Evolutionary conservation across 139 green algal species (phyloP), one percentile per base, ranked within the genome.

Genomic region (Nannochloris sp.): DNA sequence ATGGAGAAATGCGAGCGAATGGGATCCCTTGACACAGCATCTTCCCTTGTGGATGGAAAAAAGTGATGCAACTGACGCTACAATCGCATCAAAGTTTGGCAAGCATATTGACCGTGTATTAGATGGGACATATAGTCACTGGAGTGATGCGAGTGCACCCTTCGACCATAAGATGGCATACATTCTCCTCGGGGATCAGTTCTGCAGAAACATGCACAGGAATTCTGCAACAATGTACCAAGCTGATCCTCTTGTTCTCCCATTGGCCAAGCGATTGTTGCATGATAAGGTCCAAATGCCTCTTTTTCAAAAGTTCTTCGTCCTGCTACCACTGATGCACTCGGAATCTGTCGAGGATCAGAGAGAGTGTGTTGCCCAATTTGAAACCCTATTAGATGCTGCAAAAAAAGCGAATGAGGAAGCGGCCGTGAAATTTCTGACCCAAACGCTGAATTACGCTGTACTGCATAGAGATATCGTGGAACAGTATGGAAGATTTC

Each of bases 251-350:
- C 15, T 23, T 6, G 60, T 31, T 19, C 24, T 66, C 3, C 34
- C 46, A 0, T 66, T 37, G 60, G 36, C 36, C 2, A 66, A 66
- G n/a, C 16, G 16, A 10, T 10, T 58, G 4, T 5, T 66, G 21
- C 37, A 37, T 4, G n/a, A 16, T 2, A 48, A 71, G 19, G 36
- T 46, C 23, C 7, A 25, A 18, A 57, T 83, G 55, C 58, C 48
- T 5, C 31, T 53, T 44, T 71, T 82, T 18, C 48, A 70, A 44
- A 67, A 61, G 1, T 43, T 62, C 12, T 85, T 67, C 24, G 44
- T 65, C 6, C 61, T 49, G 60, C 65, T 85, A 44, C 73, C 81
- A 27, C 74, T 78, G 44, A 81, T 81, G 76, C 81, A 87, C 63
- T 64, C 36, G 44, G 81, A 87, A 59, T 23, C 44, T 15, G 65